Evolutionary conservation across 1,284 basidiomycete genomes (phyloP).

Genomic region (Ceratobasidium sp.): DNA sequence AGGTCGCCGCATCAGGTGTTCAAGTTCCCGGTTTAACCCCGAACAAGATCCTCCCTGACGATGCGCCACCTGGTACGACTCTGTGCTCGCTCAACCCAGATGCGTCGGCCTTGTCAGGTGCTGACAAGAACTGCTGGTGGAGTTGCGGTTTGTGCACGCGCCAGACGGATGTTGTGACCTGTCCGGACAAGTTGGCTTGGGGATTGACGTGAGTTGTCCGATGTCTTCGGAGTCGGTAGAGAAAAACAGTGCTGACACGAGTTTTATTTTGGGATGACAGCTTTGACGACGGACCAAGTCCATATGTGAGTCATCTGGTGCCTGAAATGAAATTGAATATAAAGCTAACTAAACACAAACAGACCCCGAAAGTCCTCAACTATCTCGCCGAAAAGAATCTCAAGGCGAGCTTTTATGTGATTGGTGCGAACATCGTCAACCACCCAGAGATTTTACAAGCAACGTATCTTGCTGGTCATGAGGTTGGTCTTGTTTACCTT

Average conservation of each 20-base stretch:
- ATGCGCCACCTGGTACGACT: constrained; percentile 41
- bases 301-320: not conserved
- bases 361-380: constrained; percentile 78
- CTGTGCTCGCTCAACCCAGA: constrained; percentile 29
- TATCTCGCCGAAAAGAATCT: constrained; percentile 78
- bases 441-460: constrained; percentile 81
- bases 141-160: constrained; percentile 87
- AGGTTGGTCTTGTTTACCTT: constrained; percentile 62
- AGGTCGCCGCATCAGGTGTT: constrained; percentile 50
- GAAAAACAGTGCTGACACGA: not conserved
- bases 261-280: constrained; percentile 56
- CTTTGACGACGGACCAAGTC: constrained; percentile 78
- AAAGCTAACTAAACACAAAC: not conserved
- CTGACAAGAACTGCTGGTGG: constrained; percentile 59
- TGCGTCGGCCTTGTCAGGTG: constrained; percentile 17
- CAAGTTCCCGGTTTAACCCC: constrained; percentile 54
- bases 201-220: constrained; percentile 69
- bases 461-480: constrained; percentile 81
- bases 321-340: constrained; percentile 15
- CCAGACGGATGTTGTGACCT: constrained; percentile 76
- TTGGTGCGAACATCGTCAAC: constrained; percentile 77
- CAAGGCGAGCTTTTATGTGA: constrained; percentile 90
- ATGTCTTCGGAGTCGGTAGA: not conserved
- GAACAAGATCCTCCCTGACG: constrained; percentile 47
- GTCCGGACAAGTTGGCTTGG: constrained; percentile 86